Percentiles rank a stretch among this genome's conserved stretches.
phyloP scores from a whole-genome alignment of 495 filamentous ascomycete genomes.

The Trichoderma gamsii region DNA sequence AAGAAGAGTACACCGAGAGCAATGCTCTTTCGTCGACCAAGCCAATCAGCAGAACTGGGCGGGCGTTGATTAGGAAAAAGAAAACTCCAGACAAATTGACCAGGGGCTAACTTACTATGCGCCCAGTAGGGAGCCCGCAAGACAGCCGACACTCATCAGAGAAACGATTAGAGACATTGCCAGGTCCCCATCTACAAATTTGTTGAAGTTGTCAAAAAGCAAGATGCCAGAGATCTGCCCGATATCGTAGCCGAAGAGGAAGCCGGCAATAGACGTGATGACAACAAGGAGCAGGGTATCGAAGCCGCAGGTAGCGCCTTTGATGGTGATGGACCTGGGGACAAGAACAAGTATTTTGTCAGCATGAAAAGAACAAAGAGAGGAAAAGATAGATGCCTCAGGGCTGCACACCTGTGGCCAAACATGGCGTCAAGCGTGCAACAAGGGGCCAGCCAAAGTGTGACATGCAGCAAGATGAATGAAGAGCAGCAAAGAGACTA shows the following conservation, averaged over 20 bases:
- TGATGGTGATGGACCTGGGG: constrained; percentile 28
- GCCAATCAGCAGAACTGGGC: constrained; percentile 29
- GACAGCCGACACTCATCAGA: constrained; percentile 41
- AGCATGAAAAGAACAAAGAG: not conserved
- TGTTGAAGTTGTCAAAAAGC: constrained; percentile 49
- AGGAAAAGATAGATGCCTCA: not conserved
- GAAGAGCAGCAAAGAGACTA: not conserved
- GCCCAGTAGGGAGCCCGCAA: constrained; percentile 33
- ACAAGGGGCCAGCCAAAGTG: not conserved
- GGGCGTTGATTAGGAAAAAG: not conserved
- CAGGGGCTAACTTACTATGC: constrained; percentile 22
- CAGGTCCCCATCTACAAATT: constrained; percentile 33
- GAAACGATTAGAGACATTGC: constrained; percentile 39
- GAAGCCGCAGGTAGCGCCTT: constrained; percentile 32
- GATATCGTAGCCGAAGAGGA: constrained; percentile 71
- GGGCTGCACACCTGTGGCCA: not conserved
- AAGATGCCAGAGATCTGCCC: constrained; percentile 56
- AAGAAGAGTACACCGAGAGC: constrained; percentile 33
- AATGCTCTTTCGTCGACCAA: constrained; percentile 35
- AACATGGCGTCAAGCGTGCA: not conserved
- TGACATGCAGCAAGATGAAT: no score
- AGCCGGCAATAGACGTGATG: constrained; percentile 59
- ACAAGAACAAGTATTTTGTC: not conserved
- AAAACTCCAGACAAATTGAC: not conserved
- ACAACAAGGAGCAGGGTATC: constrained; percentile 33